A percentile compares a stretch with the other conserved stretches of the same genome.
Conservation (phyloP, 2,329 filamentous ascomycete genomes). For the Aspergillus uvarum region DNA sequence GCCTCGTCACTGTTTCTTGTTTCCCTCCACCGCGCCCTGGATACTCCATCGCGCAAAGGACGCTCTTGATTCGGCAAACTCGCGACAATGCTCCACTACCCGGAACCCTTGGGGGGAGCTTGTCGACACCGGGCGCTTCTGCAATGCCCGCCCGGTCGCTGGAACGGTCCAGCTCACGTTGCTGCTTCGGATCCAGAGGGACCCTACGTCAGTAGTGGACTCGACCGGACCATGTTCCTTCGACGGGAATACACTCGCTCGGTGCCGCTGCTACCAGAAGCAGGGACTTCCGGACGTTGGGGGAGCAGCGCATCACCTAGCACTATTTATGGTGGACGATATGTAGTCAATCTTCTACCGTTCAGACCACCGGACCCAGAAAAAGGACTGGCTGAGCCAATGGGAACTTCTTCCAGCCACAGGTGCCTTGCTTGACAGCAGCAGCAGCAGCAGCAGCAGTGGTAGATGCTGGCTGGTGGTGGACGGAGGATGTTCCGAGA, state of each 20-base stretch:
- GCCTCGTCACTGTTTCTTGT: not conserved
- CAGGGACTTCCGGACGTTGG: not conserved
- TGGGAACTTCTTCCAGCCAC: not conserved
- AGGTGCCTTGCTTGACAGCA: not conserved
- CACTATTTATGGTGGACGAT: not conserved
- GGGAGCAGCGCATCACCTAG: not conserved
- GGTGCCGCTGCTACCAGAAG: not conserved
- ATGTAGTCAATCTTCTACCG: not conserved
- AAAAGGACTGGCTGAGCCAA: not conserved
- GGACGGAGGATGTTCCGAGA: not conserved
- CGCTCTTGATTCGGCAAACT: constrained; percentile 2
- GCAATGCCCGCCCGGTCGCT: constrained; percentile 3
- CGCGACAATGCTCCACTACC: constrained; percentile 3
- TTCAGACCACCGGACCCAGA: not conserved
- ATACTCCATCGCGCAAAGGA: not conserved
- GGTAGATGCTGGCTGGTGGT: not conserved
- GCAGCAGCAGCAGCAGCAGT: not conserved
- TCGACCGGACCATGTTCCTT: not conserved
- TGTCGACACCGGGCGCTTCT: constrained; percentile 6
- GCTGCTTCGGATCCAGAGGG: constrained; percentile 3
- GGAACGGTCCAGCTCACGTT: constrained; percentile 12
- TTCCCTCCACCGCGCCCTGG: not conserved
- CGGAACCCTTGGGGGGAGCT: constrained; percentile 6
- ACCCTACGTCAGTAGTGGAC: constrained; percentile 1
- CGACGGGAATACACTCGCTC: not conserved